Percentiles rank a stretch among this genome's conserved stretches.
phyloP scores from a whole-genome alignment of 2,329 filamentous ascomycete species.

The Fusarium continuum region DNA sequence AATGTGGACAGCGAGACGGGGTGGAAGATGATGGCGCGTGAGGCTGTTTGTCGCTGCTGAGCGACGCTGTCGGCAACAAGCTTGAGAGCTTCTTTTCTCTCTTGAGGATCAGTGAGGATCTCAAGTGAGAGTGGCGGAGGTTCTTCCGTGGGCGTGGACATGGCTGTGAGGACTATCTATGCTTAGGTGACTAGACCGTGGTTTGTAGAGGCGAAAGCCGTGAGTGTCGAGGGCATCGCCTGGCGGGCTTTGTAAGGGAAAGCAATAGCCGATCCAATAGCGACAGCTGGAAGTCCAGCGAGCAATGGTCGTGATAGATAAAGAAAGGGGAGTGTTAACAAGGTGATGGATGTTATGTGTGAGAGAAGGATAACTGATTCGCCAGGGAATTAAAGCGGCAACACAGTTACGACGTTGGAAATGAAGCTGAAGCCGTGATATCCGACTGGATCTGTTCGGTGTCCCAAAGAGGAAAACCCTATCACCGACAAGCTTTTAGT shows the following conservation, averaged over 20 bases:
- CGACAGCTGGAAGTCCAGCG: too few relatives aligned
- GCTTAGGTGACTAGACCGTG: neutral
- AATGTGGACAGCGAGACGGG: slow-evolving; percentile 61
- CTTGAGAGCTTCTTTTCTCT: slow-evolving; percentile 73
- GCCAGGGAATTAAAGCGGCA: slow-evolving; percentile 25
- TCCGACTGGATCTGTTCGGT: slow-evolving; percentile 31
- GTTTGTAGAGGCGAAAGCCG: neutral
- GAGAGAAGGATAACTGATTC: neutral
- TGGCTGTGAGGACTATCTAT: neutral
- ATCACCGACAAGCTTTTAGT: slow-evolving; percentile 32
- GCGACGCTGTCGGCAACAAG: slow-evolving; percentile 84
- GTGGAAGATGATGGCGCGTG: slow-evolving; percentile 70
- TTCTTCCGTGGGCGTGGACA: slow-evolving; percentile 38
- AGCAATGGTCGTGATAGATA: too few relatives aligned
- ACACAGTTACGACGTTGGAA: neutral
- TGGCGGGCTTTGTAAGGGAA: neutral
- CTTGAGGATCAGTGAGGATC: slow-evolving; percentile 59
- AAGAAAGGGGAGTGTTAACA: too few relatives aligned
- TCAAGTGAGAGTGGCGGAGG: slow-evolving; percentile 71
- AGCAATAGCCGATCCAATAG: neutral
- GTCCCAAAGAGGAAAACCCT: slow-evolving; percentile 32
- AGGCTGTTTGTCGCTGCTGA: slow-evolving; percentile 78
- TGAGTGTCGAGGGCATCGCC: neutral
- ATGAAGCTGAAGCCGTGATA: slow-evolving; percentile 36
- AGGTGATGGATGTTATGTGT: too few relatives aligned